A percentile compares a stretch with the other conserved stretches of the same genome.
Conservation (phyloP, 2,329 filamentous ascomycete genomes). For the Aspergillus sp. region DNA sequence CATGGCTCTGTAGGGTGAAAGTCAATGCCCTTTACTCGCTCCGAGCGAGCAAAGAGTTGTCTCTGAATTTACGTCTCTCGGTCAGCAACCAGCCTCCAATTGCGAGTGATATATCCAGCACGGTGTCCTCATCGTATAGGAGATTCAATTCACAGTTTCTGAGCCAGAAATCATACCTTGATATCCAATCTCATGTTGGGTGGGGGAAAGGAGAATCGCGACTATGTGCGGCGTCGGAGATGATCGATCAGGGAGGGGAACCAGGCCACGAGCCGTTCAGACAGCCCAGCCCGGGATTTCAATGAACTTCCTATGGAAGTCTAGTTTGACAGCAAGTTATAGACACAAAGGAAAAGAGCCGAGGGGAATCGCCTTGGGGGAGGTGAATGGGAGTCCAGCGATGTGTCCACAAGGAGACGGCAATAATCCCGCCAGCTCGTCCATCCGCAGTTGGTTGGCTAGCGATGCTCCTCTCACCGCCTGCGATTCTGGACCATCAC, state of each 20-base stretch:
- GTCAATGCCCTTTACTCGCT: conserved; percentile 96
- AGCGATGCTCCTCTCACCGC: conserved; percentile 27
- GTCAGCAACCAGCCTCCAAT: conserved; percentile 36
- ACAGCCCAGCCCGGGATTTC: conserved; percentile 28
- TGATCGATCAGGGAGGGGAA: conserved; percentile 28
- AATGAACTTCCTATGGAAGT: conserved; percentile 12
- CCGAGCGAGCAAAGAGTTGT: conserved; percentile 82
- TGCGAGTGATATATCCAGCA: conserved; percentile 1
- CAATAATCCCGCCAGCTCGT: conserved; percentile 30
- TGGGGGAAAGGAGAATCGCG: conserved; percentile 27
- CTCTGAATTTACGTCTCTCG: conserved; percentile 53
- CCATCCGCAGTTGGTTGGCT: conserved; percentile 28
- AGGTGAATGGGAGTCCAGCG: conserved; percentile 18
- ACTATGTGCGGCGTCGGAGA: conserved; percentile 37
- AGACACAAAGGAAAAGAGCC: conserved; percentile 16
- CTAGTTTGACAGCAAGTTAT: conserved; percentile 2
- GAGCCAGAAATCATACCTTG: conserved; percentile 48
- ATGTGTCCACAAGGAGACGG: conserved; percentile 36
- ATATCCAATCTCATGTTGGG: conserved; percentile 59
- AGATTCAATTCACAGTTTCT: not conserved
- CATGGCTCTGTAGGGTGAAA: conserved; percentile 97
- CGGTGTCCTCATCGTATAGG: not conserved
- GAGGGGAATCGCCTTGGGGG: conserved; percentile 19
- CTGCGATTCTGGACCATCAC: conserved; percentile 17
- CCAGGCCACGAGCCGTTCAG: conserved; percentile 34